These are phyloP conservation scores for Penicillium corylophilum DNA, from an alignment of 2,329 filamentous ascomycete species.

Conservation along the genomic window DNA sequence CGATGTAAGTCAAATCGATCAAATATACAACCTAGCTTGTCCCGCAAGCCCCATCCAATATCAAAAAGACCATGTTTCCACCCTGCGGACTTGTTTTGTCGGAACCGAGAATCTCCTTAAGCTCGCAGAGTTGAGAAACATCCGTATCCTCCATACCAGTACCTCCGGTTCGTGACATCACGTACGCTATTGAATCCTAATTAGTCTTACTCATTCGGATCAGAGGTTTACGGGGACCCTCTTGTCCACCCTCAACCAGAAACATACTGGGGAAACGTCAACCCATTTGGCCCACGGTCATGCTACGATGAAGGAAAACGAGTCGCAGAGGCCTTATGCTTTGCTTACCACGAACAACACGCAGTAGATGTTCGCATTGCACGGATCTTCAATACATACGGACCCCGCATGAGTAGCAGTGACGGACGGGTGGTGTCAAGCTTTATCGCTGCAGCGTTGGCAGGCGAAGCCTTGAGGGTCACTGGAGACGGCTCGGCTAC, in stretches of 20 bases:
- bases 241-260: slow-evolving; percentile 31
- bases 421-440: slow-evolving; percentile 36
- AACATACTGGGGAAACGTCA: slow-evolving; percentile 43
- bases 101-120: slow-evolving; percentile 34
- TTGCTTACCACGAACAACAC: slow-evolving; percentile 29
- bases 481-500: slow-evolving; percentile 33
- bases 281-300: slow-evolving; percentile 41
- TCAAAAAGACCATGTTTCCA: slow-evolving; percentile 32
- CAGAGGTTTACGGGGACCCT: slow-evolving; percentile 33
- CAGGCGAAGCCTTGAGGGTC: slow-evolving; percentile 25
- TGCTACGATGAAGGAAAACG: slow-evolving; percentile 48
- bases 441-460: slow-evolving; percentile 31
- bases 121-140: slow-evolving; percentile 28
- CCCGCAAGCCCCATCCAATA: slow-evolving; percentile 34
- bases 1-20: slow-evolving; percentile 21
- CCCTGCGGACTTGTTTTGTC: slow-evolving; percentile 31
- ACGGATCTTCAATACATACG: slow-evolving; percentile 38
- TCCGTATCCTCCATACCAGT: slow-evolving; percentile 31
- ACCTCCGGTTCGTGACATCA: slow-evolving; percentile 24
- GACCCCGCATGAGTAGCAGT: slow-evolving; percentile 30
- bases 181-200: neutral
- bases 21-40: slow-evolving; percentile 36
- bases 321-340: slow-evolving; percentile 40
- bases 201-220: neutral
- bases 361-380: slow-evolving; percentile 31